A percentile compares a stretch with the other conserved stretches of the same genome.
Conservation (phyloP, 345 rosid genomes). For the Salix purpurea region DNA sequence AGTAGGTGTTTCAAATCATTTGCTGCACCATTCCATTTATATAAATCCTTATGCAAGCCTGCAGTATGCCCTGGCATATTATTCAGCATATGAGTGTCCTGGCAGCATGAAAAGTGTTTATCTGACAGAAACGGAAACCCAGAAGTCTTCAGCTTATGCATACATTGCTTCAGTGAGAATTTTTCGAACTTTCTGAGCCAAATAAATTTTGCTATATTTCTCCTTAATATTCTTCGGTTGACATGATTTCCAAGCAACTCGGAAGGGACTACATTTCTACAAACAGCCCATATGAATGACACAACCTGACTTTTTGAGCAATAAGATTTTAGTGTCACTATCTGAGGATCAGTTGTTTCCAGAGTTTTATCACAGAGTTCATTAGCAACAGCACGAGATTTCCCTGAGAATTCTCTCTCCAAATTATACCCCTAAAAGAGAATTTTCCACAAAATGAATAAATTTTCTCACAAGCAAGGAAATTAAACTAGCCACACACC, state of each 20-base stretch:
- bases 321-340: conserved; percentile 33
- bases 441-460: neutral
- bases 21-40: conserved; percentile 20
- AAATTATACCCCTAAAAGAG: conserved; percentile 30
- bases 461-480: neutral
- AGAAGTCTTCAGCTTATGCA: conserved; percentile 52
- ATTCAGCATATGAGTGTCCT: conserved; percentile 20
- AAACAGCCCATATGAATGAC: conserved; percentile 78
- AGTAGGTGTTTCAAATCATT: conserved; percentile 42
- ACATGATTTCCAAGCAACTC: conserved; percentile 62
- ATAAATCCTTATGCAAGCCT: conserved; percentile 14
- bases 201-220: conserved; percentile 63
- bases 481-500: neutral
- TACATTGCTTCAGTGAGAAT: conserved; percentile 54
- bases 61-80: conserved; percentile 16
- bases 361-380: conserved; percentile 9
- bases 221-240: conserved; percentile 60
- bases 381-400: conserved; percentile 15
- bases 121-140: conserved; percentile 45
- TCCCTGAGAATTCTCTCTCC: conserved; percentile 9
- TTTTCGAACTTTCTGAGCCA: conserved; percentile 62
- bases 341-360: conserved; percentile 16
- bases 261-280: conserved; percentile 62
- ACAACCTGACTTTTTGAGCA: conserved; percentile 65
- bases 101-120: conserved; percentile 31